Conservation (phyloP, 2,329 filamentous ascomycete species). For the Ophiosphaerella herpotricha region DNA sequence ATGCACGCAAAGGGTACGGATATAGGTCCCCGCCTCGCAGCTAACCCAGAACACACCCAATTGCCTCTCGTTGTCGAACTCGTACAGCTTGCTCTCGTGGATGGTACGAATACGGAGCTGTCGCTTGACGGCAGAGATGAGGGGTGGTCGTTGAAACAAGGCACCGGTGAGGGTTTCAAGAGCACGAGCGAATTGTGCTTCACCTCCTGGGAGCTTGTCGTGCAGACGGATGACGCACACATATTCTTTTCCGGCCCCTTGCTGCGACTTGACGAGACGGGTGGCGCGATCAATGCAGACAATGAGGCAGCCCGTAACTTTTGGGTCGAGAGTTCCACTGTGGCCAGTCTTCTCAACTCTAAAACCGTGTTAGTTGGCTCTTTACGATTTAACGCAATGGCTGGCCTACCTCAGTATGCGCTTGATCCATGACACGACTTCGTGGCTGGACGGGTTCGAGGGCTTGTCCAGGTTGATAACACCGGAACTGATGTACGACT, state of each 20-base stretch:
- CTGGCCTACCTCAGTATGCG: conserved; percentile 77
- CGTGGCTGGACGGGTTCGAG: conserved; percentile 95
- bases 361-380: conserved; percentile 15
- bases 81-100: conserved; percentile 90
- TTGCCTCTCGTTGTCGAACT: conserved; percentile 98
- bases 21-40: conserved; percentile 98
- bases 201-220: conserved; percentile 90
- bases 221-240: conserved; percentile 94
- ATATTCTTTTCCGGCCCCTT: conserved; percentile 99
- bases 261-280: conserved; percentile 96
- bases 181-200: conserved; percentile 89
- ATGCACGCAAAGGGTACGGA: conserved; percentile 96
- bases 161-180: conserved; percentile 96
- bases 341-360: conserved; percentile 96
- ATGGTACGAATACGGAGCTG: conserved; percentile 98
- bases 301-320: conserved; percentile 94
- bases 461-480: conserved; percentile 99
- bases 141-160: conserved; percentile 92
- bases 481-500: conserved; percentile 94
- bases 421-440: conserved; percentile 99
- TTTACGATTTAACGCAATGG: background rate
- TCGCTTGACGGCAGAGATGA: conserved; percentile 98
- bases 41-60: conserved; percentile 99
- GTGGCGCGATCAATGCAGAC: conserved; percentile 96
- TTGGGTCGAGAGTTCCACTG: conserved; percentile 96